phyloP scores from a whole-genome alignment of 164 flowering plant genomes.

The Sedum album region DNA sequence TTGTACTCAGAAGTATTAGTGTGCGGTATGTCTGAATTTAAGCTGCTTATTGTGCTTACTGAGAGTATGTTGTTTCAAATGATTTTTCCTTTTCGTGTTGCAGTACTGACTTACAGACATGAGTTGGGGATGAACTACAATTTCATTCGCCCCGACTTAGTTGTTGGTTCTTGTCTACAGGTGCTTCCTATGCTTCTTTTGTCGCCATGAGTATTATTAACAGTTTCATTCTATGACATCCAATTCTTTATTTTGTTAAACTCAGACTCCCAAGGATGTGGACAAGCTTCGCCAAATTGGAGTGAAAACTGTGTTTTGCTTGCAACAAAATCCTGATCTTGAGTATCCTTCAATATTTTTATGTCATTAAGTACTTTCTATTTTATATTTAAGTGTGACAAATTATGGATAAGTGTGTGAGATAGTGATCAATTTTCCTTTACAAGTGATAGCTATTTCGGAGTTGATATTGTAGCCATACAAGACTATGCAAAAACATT shows the following conservation, averaged over 20 bases:
- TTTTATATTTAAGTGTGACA: neutral
- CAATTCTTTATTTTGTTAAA: constrained; percentile 5
- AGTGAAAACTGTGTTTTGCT: constrained; percentile 87
- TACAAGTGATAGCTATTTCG: constrained; percentile 62
- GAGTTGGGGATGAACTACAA: constrained; percentile 95
- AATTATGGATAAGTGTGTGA: neutral
- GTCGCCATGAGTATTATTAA: neutral
- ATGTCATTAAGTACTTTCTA: neutral
- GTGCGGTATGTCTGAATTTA: neutral
- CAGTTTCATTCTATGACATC: neutral
- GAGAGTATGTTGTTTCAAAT: constrained; percentile 9
- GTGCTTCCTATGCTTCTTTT: constrained; percentile 25
- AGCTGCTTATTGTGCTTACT: neutral
- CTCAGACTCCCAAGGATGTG: constrained; percentile 81
- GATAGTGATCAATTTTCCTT: constrained; percentile 23
- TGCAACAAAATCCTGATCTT: constrained; percentile 89
- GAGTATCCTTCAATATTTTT: constrained; percentile 62
- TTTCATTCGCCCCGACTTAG: constrained; percentile 82
- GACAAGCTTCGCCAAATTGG: constrained; percentile 84
- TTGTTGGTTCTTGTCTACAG: constrained; percentile 98
- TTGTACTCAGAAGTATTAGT: no score
- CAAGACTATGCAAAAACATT: constrained; percentile 55
- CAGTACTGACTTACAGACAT: constrained; percentile 93
- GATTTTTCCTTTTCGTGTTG: constrained; percentile 7
- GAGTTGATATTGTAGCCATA: constrained; percentile 71